Conservation (phyloP, 108 stramenopile species). For the Pseudonitzschia delicatissima region DNA sequence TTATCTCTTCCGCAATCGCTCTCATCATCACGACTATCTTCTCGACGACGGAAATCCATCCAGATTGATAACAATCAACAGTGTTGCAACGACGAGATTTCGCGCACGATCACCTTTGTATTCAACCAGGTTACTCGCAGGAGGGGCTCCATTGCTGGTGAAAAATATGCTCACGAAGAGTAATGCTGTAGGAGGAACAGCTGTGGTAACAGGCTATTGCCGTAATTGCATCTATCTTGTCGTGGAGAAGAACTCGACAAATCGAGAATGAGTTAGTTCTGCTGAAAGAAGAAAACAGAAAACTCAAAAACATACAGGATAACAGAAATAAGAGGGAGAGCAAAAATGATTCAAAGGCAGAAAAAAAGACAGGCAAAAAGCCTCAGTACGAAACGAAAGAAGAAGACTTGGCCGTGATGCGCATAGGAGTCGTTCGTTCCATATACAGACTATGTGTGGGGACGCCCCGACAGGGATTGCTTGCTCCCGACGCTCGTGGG, state of each 20-base stretch:
- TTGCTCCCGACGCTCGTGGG: conserved; percentile 76
- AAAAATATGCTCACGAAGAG: background rate
- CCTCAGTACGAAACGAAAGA: background rate
- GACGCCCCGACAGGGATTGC: conserved; percentile 87
- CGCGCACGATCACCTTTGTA: background rate
- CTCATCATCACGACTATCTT: conserved; percentile 2
- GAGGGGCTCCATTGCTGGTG: background rate
- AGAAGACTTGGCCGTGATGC: conserved; percentile 34
- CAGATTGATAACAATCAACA: background rate
- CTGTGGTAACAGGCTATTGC: background rate
- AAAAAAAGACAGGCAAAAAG: background rate
- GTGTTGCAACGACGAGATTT: background rate
- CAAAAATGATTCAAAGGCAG: background rate
- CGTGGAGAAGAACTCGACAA: background rate
- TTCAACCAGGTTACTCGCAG: conserved; percentile 18
- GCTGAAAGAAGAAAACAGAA: background rate
- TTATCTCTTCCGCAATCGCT: no score
- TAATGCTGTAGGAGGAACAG: background rate
- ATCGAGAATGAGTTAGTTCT: conserved; percentile 2
- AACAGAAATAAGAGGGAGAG: background rate
- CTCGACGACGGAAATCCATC: conserved; percentile 9
- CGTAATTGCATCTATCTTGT: background rate
- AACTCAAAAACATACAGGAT: background rate
- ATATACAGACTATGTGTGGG: conserved; percentile 87
- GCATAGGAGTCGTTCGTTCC: conserved; percentile 70